Evolutionary conservation across 2,329 filamentous ascomycete species (phyloP).

Genomic region (Fusarium keratoplasticum): DNA sequence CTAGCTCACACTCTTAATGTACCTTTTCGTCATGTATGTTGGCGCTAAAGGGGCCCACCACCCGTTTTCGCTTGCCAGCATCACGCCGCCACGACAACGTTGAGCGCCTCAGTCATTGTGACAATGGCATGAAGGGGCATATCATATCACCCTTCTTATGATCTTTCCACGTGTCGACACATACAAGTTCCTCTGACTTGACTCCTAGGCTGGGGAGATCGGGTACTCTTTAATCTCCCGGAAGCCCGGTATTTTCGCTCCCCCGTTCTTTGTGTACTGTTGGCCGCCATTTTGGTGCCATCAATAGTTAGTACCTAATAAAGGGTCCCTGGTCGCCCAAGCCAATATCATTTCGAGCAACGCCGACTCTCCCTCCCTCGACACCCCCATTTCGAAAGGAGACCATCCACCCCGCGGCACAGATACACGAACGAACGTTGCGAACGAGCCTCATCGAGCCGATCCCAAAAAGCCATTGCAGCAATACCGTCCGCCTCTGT

Average conservation of each 20-base stretch:
- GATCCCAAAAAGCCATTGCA: background rate
- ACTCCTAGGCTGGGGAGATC: background rate
- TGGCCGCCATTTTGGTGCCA: slow-evolving; percentile 38
- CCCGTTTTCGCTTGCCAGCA: slow-evolving; percentile 33
- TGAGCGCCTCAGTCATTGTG: slow-evolving; percentile 25
- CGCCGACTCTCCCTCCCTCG: slow-evolving; percentile 32
- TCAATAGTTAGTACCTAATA: slow-evolving; percentile 36
- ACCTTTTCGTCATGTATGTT: slow-evolving; percentile 10
- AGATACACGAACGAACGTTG: background rate
- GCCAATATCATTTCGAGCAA: slow-evolving; percentile 39
- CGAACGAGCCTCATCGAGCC: background rate
- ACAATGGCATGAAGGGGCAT: slow-evolving; percentile 20
- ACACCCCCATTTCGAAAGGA: slow-evolving; percentile 36
- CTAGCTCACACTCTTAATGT: background rate
- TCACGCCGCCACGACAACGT: slow-evolving; percentile 34
- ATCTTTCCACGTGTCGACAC: slow-evolving; percentile 19
- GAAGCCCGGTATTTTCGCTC: slow-evolving; percentile 21
- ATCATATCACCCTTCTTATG: slow-evolving; percentile 8
- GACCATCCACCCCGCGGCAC: slow-evolving; percentile 22
- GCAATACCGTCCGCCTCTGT: background rate
- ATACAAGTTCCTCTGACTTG: slow-evolving; percentile 1
- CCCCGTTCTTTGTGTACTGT: slow-evolving; percentile 13
- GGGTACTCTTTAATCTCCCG: background rate
- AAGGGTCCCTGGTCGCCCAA: slow-evolving; percentile 39
- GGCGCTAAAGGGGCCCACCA: slow-evolving; percentile 33